Percentiles rank a stretch among this genome's conserved stretches.
These are phyloP conservation scores for Puccinia hordei DNA, from an alignment of 1,284 basidiomycete species.

Conservation along the genomic window DNA sequence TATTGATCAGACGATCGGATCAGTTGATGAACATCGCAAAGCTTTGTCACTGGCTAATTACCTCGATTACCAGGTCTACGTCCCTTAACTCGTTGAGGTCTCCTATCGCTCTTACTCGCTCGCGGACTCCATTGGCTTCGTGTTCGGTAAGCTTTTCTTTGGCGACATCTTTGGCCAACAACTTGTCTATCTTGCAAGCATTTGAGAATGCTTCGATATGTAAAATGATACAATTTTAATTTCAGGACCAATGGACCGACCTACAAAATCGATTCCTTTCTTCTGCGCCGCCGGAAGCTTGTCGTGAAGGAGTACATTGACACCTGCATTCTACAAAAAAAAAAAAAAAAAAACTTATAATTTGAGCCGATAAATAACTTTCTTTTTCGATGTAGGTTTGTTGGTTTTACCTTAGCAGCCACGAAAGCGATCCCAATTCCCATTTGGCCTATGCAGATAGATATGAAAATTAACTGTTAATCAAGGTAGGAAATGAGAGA, in stretches of 20 bases:
- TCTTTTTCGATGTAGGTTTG: not conserved
- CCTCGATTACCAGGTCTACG: slow-evolving; percentile 87
- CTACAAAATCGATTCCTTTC: slow-evolving; percentile 30
- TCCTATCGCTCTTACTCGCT: slow-evolving; percentile 67
- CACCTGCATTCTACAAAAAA: slow-evolving; percentile 31
- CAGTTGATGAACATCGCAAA: not conserved
- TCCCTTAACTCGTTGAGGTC: slow-evolving; percentile 68
- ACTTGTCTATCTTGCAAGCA: slow-evolving; percentile 62
- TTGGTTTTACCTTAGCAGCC: slow-evolving; percentile 67
- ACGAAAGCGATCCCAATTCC: slow-evolving; percentile 76
- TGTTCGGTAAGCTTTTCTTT: slow-evolving; percentile 75
- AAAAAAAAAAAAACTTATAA: not conserved
- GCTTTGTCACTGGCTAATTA: slow-evolving; percentile 57
- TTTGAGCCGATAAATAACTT: not conserved
- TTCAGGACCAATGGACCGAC: not conserved
- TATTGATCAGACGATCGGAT: not conserved
- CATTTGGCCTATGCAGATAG: slow-evolving; percentile 56
- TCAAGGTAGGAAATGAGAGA: slow-evolving; percentile 23
- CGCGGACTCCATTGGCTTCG: slow-evolving; percentile 73
- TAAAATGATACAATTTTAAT: not conserved
- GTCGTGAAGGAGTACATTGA: slow-evolving; percentile 44
- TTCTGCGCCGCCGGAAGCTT: slow-evolving; percentile 30
- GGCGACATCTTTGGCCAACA: slow-evolving; percentile 81
- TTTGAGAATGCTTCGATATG: not conserved
- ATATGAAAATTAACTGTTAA: not conserved